A percentile compares a stretch with the other conserved stretches of the same genome.
Conservation (phyloP, 2,329 filamentous ascomycete species). For the Neophaeococcomyces aloes region DNA sequence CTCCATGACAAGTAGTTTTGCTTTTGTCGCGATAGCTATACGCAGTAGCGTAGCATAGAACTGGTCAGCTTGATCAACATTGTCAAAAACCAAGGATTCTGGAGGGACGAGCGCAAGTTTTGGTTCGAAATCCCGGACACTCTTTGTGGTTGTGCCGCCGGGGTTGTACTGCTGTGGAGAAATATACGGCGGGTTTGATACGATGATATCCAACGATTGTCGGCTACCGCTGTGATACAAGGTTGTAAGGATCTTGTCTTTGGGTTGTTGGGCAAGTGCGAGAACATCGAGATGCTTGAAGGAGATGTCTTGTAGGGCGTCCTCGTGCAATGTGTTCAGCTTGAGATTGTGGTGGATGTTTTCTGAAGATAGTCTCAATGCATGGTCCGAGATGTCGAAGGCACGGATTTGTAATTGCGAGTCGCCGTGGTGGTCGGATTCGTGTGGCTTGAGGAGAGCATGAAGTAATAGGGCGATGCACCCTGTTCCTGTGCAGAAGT, state of each 20-base stretch:
- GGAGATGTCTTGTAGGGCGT: constrained; percentile 27
- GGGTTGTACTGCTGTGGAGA: constrained; percentile 51
- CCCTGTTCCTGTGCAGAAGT: constrained; percentile 83
- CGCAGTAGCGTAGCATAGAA: constrained; percentile 60
- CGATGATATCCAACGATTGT: constrained; percentile 51
- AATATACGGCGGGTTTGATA: constrained; percentile 89
- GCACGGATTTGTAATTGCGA: constrained; percentile 48
- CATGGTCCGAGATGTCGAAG: constrained; percentile 59
- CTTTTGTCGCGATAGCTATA: constrained; percentile 40
- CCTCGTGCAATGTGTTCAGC: constrained; percentile 20
- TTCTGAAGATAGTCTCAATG: constrained; percentile 52
- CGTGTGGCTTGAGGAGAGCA: constrained; percentile 40
- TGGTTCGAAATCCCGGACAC: constrained; percentile 75
- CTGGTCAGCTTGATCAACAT: constrained; percentile 32
- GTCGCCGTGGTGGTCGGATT: background rate
- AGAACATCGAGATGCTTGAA: constrained; percentile 42
- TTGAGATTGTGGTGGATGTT: constrained; percentile 51
- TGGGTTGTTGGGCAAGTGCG: background rate
- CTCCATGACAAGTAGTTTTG: constrained; percentile 56
- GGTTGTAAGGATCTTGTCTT: background rate
- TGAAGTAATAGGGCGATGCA: constrained; percentile 76
- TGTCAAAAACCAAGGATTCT: constrained; percentile 5
- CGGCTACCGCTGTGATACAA: background rate
- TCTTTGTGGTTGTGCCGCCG: constrained; percentile 51
- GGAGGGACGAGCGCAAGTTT: constrained; percentile 58